Conservation (phyloP, 805 yeast species). For the Saccharomycopsis guyanensis region DNA sequence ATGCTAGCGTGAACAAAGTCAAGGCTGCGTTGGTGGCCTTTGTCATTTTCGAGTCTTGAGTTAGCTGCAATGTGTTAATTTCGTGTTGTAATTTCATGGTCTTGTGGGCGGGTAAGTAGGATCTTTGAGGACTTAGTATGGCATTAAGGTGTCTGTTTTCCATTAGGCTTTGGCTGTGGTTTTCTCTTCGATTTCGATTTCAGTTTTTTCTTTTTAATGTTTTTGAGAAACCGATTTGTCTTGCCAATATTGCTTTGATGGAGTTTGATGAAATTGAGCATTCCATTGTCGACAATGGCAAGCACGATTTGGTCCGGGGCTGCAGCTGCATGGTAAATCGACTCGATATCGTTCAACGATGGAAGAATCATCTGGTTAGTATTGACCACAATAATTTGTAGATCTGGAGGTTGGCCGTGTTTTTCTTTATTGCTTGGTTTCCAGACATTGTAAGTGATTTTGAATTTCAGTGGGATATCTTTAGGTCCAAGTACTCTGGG, state of each 20-base stretch:
- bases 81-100: too few relatives aligned
- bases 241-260: slow-evolving; percentile 3
- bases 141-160: slow-evolving; percentile 2
- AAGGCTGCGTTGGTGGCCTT: slow-evolving; percentile 56
- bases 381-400: slow-evolving; percentile 46
- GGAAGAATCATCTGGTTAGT: slow-evolving; percentile 26
- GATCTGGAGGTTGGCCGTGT: slow-evolving; percentile 50
- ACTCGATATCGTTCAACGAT: slow-evolving; percentile 24
- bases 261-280: slow-evolving; percentile 42
- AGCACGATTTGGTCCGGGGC: slow-evolving; percentile 34
- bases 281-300: slow-evolving; percentile 58
- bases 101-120: background rate
- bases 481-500: background rate
- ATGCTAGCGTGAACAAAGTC: slow-evolving; percentile 37
- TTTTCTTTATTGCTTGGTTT: slow-evolving; percentile 52
- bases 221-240: slow-evolving; percentile 7
- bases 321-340: slow-evolving; percentile 24
- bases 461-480: slow-evolving; percentile 21
- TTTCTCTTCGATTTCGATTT: background rate
- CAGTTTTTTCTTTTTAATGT: background rate
- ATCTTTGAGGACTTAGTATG: too few relatives aligned
- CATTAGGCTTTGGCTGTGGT: background rate
- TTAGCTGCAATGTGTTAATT: background rate
- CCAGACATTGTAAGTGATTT: slow-evolving; percentile 54
- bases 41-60: slow-evolving; percentile 40